Percentiles rank a stretch among this genome's conserved stretches.
Conservation (phyloP, 2,329 filamentous ascomycete species). For the Botrytis hyacinthi region DNA sequence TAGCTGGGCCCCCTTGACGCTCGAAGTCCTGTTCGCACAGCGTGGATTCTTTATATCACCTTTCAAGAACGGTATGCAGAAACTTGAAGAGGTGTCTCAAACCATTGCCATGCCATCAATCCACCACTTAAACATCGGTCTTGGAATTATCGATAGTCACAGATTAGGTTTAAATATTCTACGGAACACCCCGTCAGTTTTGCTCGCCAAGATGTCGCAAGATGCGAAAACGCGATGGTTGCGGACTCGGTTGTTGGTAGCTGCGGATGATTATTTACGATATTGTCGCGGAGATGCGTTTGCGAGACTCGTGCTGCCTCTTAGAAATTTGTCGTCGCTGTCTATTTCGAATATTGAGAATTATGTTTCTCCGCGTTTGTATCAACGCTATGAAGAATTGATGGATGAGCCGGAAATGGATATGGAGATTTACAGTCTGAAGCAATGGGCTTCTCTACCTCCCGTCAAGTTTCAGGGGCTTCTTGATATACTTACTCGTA, state of each 20-base stretch:
- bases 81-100: not conserved
- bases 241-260: not conserved
- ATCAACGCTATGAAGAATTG: not conserved
- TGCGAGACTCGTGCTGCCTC: not conserved
- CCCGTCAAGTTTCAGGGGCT: not conserved
- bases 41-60: not conserved
- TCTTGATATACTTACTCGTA: not conserved
- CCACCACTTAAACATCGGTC: not conserved
- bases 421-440: not conserved
- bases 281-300: not conserved
- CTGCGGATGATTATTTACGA: not conserved
- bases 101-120: not conserved
- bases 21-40: not conserved
- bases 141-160: not conserved
- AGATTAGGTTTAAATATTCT: not conserved
- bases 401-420: not conserved
- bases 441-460: not conserved
- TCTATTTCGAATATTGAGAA: not conserved
- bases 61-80: not conserved
- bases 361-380: accelerated
- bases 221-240: not conserved
- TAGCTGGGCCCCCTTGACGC: not conserved
- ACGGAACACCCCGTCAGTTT: not conserved
- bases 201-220: not conserved
- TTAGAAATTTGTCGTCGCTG: not conserved